phyloP scores from a whole-genome alignment of 139 green algal genomes.

The Chlamydomonas sp. region DNA sequence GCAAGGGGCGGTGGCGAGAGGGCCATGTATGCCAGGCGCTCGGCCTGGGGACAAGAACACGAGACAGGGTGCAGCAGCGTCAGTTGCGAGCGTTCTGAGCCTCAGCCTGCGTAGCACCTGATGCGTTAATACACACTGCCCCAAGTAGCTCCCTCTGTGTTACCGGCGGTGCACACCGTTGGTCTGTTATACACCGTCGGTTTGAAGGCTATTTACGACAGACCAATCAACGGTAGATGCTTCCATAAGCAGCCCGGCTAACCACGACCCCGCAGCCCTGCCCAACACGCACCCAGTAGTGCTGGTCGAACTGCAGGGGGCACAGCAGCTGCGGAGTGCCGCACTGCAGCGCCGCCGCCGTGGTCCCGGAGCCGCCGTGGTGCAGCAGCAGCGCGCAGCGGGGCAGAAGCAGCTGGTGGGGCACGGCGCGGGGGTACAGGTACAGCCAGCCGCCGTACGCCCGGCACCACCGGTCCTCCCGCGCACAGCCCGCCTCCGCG shows the following conservation, averaged over 20 bases:
- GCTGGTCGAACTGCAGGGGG: slow-evolving; percentile 79
- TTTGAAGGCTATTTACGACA: no score
- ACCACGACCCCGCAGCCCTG: neutral
- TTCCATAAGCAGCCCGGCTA: neutral
- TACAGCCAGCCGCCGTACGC: neutral
- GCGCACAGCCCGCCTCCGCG: no score
- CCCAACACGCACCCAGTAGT: slow-evolving; percentile 37
- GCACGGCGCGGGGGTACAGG: slow-evolving; percentile 27
- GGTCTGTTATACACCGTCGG: no score
- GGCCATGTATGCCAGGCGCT: slow-evolving; percentile 17
- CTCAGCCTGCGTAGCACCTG: neutral
- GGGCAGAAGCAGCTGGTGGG: slow-evolving; percentile 66
- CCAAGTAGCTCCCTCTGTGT: neutral
- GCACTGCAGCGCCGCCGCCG: slow-evolving; percentile 45
- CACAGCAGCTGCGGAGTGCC: slow-evolving; percentile 54
- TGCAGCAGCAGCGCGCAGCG: slow-evolving; percentile 60
- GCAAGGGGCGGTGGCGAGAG: slow-evolving; percentile 6
- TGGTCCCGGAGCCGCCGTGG: slow-evolving; percentile 65
- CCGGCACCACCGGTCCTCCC: neutral
- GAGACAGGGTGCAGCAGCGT: neutral
- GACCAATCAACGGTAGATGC: no score
- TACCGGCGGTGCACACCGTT: no score
- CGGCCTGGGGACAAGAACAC: neutral
- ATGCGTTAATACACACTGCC: no score
- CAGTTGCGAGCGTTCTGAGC: neutral